Conservation (phyloP, 352 stramenopile genomes). For the Phytophthora lateralis region DNA sequence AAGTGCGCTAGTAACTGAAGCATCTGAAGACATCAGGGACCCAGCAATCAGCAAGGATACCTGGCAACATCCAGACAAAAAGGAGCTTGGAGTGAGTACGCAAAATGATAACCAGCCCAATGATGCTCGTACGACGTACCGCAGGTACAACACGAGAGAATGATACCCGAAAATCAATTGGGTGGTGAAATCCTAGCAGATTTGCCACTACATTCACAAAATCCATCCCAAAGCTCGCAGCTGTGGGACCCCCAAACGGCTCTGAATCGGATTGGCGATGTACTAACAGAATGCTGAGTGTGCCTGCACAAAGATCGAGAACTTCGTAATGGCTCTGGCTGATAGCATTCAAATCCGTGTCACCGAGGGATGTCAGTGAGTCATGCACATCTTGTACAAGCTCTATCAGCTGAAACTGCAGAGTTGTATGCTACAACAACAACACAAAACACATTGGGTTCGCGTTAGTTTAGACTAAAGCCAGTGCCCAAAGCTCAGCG, state of each 20-base stretch:
- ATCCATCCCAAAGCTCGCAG: constrained; percentile 10
- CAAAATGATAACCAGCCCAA: neutral
- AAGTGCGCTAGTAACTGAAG: constrained; percentile 24
- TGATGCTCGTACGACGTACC: constrained; percentile 26
- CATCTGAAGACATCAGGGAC: constrained; percentile 21
- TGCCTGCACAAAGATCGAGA: constrained; percentile 33
- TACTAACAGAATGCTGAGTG: constrained; percentile 29
- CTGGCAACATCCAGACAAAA: constrained; percentile 13
- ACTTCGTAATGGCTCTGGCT: constrained; percentile 38
- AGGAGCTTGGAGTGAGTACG: constrained; percentile 1
- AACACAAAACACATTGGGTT: neutral
- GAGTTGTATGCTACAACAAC: constrained; percentile 43
- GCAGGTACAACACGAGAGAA: constrained; percentile 42
- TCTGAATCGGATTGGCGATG: constrained; percentile 6
- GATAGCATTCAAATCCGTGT: constrained; percentile 3
- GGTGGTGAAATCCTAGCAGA: constrained; percentile 39
- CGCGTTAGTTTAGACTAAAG: neutral
- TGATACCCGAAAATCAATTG: constrained; percentile 43
- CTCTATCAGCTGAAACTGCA: constrained; percentile 49
- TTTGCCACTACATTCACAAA: constrained; percentile 26
- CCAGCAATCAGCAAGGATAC: constrained; percentile 28
- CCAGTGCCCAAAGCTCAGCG: neutral
- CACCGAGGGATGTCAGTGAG: constrained; percentile 21
- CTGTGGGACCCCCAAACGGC: constrained; percentile 9
- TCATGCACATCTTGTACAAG: constrained; percentile 36